Base-by-base conservation (phyloP, 2,329 filamentous ascomycete species). In the Shiraia bambusicola region DNA sequence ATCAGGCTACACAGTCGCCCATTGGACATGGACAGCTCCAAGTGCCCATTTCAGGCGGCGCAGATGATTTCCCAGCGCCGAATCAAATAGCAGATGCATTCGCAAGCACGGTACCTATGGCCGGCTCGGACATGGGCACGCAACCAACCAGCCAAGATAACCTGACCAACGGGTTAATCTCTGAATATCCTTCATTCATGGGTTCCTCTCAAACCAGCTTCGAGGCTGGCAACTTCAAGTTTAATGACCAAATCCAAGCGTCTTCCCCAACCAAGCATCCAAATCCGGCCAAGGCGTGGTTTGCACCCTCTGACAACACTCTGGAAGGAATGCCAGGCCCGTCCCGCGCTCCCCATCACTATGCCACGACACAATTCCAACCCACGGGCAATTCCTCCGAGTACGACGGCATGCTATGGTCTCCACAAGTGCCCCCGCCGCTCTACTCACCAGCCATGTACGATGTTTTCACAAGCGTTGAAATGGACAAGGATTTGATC, bases 111-210 rank as follows among this genome's bases (percentile, higher is more conserved):
- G 11, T 16, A 10, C 32, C n/a, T 15, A 25, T 30, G 14, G 28
- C 30, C 9, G 12, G 28, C 8, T 37, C 42, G 2, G 42, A 45
- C 8, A 22, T 32, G 22, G 37, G 33, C 5, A 45, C 37, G 6
- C 28, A 28, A 13, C 34, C 37, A 29, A 41, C 37, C 13, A 45
- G 31, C 13, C 37, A 34, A 30, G 42, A 29, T 10, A 27, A 45
- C 25, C 14, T 31, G 6, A 15, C 17, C 10, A 26, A 37, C 13
- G 31, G 30, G 2, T 17, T 16, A 6, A 26, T 27, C 4, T 35
- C 35, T 6, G 32, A 33, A 3, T 26, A 41, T 12, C 30, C 42
- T 12, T 38, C 40, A 6, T 27, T 30, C 8, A 14, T 37, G 10
- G 17, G 11, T 14, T 40, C 42, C 4, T 41, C 42, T 3, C 37